phyloP scores from a whole-genome alignment of 441 rosid species.

The Pelargonium australe region DNA sequence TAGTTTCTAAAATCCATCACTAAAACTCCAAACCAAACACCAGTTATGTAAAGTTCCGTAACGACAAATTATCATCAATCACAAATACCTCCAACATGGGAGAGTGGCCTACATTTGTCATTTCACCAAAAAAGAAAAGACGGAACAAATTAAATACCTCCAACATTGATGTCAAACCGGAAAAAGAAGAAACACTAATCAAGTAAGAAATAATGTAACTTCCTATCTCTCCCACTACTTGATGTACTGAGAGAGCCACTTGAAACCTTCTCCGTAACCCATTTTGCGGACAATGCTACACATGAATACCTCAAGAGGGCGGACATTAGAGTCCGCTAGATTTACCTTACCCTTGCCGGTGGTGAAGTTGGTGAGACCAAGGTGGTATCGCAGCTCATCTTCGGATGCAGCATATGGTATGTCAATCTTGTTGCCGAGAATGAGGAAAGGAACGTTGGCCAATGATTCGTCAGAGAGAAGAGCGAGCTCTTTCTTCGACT shows the following conservation, averaged over 20 bases:
- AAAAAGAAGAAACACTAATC: background rate
- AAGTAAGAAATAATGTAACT: background rate
- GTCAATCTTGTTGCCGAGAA: constrained; percentile 15
- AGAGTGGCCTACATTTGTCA: constrained; percentile 7
- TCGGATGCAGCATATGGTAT: constrained; percentile 15
- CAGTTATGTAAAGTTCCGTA: background rate
- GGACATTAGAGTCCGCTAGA: constrained; percentile 16
- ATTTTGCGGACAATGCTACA: constrained; percentile 18
- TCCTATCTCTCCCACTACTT: constrained; percentile 12
- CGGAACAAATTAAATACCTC: constrained; percentile 13
- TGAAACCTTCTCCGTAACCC: constrained; percentile 19
- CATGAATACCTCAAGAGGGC: constrained; percentile 19
- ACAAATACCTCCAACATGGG: background rate
- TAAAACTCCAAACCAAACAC: background rate
- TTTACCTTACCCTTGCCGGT: constrained; percentile 15
- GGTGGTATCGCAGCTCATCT: constrained; percentile 18
- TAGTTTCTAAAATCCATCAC: background rate
- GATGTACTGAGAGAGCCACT: constrained; percentile 19
- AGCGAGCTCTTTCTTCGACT: background rate
- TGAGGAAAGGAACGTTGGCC: constrained; percentile 16
- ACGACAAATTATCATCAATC: constrained; percentile 1
- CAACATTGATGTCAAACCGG: constrained; percentile 12
- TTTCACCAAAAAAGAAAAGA: constrained; percentile 4
- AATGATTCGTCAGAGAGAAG: constrained; percentile 14
- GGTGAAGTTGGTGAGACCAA: constrained; percentile 19